These are phyloP conservation scores for Arthroderma sp. DNA, from an alignment of 2,329 filamentous ascomycete genomes.

Conservation along the genomic window DNA sequence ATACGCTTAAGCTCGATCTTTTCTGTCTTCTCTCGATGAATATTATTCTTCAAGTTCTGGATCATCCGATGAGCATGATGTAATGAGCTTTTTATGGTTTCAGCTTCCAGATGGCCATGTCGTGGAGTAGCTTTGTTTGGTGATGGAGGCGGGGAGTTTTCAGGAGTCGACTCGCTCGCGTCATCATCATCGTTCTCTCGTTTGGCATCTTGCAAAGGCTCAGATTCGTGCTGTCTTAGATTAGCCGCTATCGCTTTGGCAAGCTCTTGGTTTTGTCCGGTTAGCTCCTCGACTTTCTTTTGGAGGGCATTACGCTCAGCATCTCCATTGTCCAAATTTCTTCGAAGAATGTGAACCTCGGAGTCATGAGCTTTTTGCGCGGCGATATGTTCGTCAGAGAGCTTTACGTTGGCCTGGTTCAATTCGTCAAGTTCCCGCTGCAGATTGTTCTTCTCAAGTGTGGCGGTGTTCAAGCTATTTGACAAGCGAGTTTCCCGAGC, in stretches of 20 bases:
- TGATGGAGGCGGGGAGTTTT: constrained; percentile 80
- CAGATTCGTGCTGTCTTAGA: constrained; percentile 52
- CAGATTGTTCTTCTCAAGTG: constrained; percentile 60
- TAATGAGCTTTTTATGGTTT: constrained; percentile 87
- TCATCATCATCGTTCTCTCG: constrained; percentile 53
- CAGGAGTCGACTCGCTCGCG: constrained; percentile 60
- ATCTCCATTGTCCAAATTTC: constrained; percentile 65
- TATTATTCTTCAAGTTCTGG: constrained; percentile 83
- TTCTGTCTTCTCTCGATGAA: constrained; percentile 96
- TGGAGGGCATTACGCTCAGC: constrained; percentile 66
- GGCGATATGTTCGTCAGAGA: constrained; percentile 66
- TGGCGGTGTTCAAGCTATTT: constrained; percentile 55
- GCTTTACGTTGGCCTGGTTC: constrained; percentile 63
- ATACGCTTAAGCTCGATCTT: constrained; percentile 92
- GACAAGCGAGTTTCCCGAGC: constrained; percentile 74
- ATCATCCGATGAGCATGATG: constrained; percentile 94
- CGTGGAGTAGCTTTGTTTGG: constrained; percentile 84
- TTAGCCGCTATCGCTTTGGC: constrained; percentile 70
- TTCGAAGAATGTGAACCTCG: constrained; percentile 71
- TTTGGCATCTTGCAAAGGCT: constrained; percentile 45
- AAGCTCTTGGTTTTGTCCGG: constrained; percentile 79
- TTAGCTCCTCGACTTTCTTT: constrained; percentile 76
- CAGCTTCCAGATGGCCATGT: constrained; percentile 82
- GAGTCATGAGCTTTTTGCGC: constrained; percentile 74
- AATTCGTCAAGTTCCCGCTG: constrained; percentile 88